These are phyloP conservation scores for Globisporangium cederbergense DNA, from an alignment of 352 stramenopile species.

Conservation along the genomic window DNA sequence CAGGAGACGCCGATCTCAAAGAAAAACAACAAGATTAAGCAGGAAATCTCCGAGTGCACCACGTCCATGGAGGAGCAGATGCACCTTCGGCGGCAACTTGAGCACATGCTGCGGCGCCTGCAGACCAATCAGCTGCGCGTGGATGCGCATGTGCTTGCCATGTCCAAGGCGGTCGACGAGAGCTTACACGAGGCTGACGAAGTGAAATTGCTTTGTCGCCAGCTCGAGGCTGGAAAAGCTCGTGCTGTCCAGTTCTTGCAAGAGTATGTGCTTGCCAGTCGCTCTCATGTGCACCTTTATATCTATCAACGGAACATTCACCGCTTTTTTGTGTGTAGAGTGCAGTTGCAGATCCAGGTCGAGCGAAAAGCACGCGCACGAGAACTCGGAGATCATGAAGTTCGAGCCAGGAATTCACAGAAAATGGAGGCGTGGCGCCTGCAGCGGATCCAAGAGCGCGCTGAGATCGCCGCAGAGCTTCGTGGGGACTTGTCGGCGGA, in stretches of 20 bases:
- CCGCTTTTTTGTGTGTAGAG: conserved; percentile 10
- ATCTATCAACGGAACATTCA: neutral
- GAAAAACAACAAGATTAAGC: conserved; percentile 60
- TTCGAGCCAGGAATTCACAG: conserved; percentile 77
- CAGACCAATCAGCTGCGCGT: conserved; percentile 73
- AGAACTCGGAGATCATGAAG: conserved; percentile 71
- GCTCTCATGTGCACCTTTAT: neutral
- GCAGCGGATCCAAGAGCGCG: conserved; percentile 64
- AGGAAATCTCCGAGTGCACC: conserved; percentile 68
- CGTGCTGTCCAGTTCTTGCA: conserved; percentile 73
- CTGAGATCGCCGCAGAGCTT: conserved; percentile 74
- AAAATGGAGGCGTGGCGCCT: conserved; percentile 80
- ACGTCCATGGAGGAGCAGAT: conserved; percentile 79
- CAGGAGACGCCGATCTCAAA: conserved; percentile 75
- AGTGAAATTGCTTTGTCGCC: conserved; percentile 67
- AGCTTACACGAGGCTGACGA: conserved; percentile 67
- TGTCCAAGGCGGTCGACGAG: conserved; percentile 60
- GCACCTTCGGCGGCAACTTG: conserved; percentile 61
- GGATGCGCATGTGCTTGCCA: conserved; percentile 61
- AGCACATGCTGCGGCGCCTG: conserved; percentile 80
- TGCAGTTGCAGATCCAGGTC: conserved; percentile 68
- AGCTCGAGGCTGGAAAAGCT: conserved; percentile 76
- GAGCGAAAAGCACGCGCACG: conserved; percentile 58
- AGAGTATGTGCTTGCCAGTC: conserved; percentile 29
- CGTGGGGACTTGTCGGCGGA: conserved; percentile 67